A percentile compares a stretch with the other conserved stretches of the same genome.
Evolutionary conservation across 2,329 filamentous ascomycete genomes (phyloP).

Genomic region (Phialophora macrospora): DNA sequence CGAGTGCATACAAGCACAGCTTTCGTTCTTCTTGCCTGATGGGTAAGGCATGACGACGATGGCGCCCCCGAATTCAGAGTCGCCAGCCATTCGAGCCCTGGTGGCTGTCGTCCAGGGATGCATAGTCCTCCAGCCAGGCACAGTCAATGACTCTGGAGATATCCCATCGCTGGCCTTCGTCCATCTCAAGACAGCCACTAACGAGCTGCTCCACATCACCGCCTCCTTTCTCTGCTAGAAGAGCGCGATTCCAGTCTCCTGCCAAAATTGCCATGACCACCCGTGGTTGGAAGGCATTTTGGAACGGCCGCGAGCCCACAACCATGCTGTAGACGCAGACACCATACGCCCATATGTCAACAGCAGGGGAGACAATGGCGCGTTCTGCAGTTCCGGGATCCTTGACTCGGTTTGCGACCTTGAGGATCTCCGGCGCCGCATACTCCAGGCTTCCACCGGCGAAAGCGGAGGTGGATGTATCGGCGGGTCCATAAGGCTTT

Average conservation of each 20-base stretch:
- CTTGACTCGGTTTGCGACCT: slow-evolving; percentile 42
- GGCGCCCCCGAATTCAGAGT: slow-evolving; percentile 17
- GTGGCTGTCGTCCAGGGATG: slow-evolving; percentile 27
- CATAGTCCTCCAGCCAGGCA: slow-evolving; percentile 57
- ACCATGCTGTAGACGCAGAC: slow-evolving; percentile 66
- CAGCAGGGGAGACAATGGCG: slow-evolving; percentile 53
- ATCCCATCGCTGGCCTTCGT: slow-evolving; percentile 61
- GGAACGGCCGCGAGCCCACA: slow-evolving; percentile 66
- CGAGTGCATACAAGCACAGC: not conserved
- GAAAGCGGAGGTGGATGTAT: slow-evolving; percentile 57
- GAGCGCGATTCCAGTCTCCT: slow-evolving; percentile 61
- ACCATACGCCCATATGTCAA: slow-evolving; percentile 71
- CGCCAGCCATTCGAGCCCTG: slow-evolving; percentile 27
- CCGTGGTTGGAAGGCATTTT: slow-evolving; percentile 63
- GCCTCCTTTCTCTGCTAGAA: slow-evolving; percentile 32
- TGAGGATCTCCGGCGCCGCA: slow-evolving; percentile 55
- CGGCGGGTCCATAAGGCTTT: slow-evolving; percentile 59
- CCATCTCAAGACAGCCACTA: slow-evolving; percentile 63
- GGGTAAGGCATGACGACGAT: not conserved
- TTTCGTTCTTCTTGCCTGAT: not conserved
- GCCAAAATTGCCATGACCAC: slow-evolving; percentile 64
- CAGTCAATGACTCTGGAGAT: slow-evolving; percentile 61
- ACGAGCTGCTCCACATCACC: slow-evolving; percentile 61
- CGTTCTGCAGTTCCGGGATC: slow-evolving; percentile 18
- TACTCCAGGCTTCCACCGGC: slow-evolving; percentile 65